Conservation (phyloP, 495 filamentous ascomycete genomes). For the Xylaria castorea region DNA sequence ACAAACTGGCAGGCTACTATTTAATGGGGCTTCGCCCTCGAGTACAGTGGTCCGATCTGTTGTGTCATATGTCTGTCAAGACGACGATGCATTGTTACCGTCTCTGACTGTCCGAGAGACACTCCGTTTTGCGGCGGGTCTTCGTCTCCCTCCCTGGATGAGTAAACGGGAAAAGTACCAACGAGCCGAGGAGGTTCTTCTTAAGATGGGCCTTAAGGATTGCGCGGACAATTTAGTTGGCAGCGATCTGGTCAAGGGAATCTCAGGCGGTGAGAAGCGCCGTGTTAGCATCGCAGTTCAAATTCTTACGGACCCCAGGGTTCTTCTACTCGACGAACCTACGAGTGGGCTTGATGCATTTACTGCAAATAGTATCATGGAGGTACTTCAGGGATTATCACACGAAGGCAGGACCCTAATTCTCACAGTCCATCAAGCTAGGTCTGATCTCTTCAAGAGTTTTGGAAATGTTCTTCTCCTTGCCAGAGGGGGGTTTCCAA, state of each 20-base stretch:
- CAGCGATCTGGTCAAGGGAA: slow-evolving; percentile 73
- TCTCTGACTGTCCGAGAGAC: slow-evolving; percentile 79
- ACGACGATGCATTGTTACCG: slow-evolving; percentile 74
- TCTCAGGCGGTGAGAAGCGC: slow-evolving; percentile 78
- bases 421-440: slow-evolving; percentile 76
- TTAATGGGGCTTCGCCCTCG: slow-evolving; percentile 71
- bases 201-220: slow-evolving; percentile 78
- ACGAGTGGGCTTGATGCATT: slow-evolving; percentile 80
- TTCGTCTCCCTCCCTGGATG: slow-evolving; percentile 73
- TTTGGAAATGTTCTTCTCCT: slow-evolving; percentile 76
- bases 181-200: slow-evolving; percentile 71
- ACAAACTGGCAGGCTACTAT: slow-evolving; percentile 58
- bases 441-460: slow-evolving; percentile 71
- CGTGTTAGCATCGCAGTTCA: slow-evolving; percentile 78
- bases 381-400: slow-evolving; percentile 70
- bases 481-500: slow-evolving; percentile 68
- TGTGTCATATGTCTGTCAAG: slow-evolving; percentile 77
- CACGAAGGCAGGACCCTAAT: slow-evolving; percentile 77
- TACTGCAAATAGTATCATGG: slow-evolving; percentile 75
- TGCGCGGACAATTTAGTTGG: slow-evolving; percentile 78
- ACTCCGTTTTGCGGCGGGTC: slow-evolving; percentile 68
- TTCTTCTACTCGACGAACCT: slow-evolving; percentile 76
- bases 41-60: slow-evolving; percentile 69
- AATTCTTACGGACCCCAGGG: slow-evolving; percentile 72
- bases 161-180: slow-evolving; percentile 65